These are phyloP conservation scores for Melanopsichium pennsylvanicum DNA, from an alignment of 1,284 basidiomycete species.

Conservation along the genomic window DNA sequence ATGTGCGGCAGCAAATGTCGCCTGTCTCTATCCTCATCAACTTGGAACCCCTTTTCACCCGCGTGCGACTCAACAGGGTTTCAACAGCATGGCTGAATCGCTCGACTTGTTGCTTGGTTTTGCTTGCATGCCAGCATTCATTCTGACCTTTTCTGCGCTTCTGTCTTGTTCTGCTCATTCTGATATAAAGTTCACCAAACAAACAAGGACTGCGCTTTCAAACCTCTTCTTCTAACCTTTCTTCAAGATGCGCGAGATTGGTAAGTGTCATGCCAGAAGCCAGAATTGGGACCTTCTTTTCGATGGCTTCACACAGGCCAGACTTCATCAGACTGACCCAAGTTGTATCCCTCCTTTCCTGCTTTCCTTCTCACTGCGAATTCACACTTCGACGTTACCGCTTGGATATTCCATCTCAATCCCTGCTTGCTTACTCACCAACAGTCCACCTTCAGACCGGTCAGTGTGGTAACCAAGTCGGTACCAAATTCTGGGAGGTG, in stretches of 20 bases:
- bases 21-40: no score
- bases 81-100: no score
- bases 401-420: no score
- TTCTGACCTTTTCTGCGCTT: conserved; percentile 4
- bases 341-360: no score
- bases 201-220: conserved; percentile 16
- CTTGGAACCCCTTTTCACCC: no score
- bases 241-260: conserved; percentile 54
- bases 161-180: neutral
- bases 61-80: no score
- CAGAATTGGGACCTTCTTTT: neutral
- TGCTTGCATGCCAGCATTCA: neutral
- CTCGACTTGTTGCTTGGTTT: no score
- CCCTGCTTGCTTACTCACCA: neutral
- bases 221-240: conserved; percentile 21
- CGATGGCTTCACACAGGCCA: no score
- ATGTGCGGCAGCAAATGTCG: no score
- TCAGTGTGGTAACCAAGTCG: conserved; percentile 67
- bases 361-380: neutral
- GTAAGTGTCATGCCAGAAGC: conserved; percentile 21
- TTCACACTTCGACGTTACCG: no score
- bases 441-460: conserved; percentile 66
- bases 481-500: conserved; percentile 98
- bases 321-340: neutral
- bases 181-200: conserved; percentile 2